Base-by-base conservation (phyloP, 2,329 filamentous ascomycete species). In the Neonectria magnoliae region DNA sequence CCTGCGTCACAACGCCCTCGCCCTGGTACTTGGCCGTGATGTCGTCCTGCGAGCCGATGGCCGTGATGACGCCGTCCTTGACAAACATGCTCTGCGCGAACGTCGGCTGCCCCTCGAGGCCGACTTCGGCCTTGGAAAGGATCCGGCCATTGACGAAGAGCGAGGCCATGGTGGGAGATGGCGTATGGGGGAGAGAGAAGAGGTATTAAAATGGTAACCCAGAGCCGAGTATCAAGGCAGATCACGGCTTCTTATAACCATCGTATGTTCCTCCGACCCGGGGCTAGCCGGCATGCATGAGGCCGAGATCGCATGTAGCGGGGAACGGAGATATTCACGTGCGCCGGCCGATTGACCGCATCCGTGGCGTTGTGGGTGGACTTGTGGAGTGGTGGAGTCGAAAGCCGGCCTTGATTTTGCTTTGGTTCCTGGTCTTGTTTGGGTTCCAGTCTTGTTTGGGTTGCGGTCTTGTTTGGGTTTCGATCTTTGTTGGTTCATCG, bases 61-160 rank as follows among this genome's bases (percentile, higher is more conserved):
- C 74, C 13, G 73, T 68, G 57, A 81, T 78, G 42, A 74, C 55
- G 18, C 78, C 78, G 57, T 78, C 72, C 57, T 73, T 68, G 36
- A 81, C 69, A 42, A 80, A 72, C 71, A 81, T 76, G 65, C 76
- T 73, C 29, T 75, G 71, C 1, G 71, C 73, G 62, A 79, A 79
- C 27, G 68, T 70, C 5, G 75, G 76, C 33, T 70, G 54, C 8
- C 68, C 71, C 9, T 68, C 56, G 56, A 76, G 61, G 45, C 71
- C 70, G 51, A 66, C 69, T 18, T 67, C 72, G 14, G 64, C 64
- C 57, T 68, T 71, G 13, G 70, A 64, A 33, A 78, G 64, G 58
- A 78, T 73, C 42, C 67, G 73, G 29, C 75, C 76, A 63, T 78
- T 77, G 29, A 68, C 63, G 38, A 78, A 71, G 13, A 77, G 59